Evolutionary conservation across 345 rosid species (phyloP).

Genomic region (Eucalyptus sideroxylon): DNA sequence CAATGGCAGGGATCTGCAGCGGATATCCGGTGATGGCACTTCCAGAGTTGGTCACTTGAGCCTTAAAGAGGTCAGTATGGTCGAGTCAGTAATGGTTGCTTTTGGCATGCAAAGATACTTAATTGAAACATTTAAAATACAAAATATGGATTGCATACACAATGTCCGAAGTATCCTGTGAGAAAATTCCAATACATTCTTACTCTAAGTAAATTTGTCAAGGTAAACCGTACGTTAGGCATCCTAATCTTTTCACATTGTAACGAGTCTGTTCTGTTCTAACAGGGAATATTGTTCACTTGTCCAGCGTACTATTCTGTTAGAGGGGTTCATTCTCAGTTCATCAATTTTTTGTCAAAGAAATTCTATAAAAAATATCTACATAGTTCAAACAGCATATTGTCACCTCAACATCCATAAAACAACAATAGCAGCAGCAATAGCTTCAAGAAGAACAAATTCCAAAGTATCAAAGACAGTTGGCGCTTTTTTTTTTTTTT

Average conservation of each 20-base stretch:
- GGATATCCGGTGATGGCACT: constrained; percentile 57
- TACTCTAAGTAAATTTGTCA: neutral
- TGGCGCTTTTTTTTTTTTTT: neutral
- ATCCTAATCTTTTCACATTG: neutral
- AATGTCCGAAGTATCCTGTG: neutral
- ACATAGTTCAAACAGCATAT: neutral
- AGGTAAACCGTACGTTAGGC: neutral
- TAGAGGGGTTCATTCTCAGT: neutral
- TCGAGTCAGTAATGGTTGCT: neutral
- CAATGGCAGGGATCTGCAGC: constrained; percentile 95
- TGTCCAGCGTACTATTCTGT: neutral
- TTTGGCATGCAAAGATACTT: neutral
- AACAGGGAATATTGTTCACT: neutral
- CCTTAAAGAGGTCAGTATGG: constrained; percentile 55
- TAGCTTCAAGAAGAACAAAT: neutral
- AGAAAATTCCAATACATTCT: neutral
- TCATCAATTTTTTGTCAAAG: neutral
- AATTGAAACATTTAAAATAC: neutral
- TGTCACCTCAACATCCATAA: neutral
- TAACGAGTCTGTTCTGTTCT: neutral
- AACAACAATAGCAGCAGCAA: neutral
- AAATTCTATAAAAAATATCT: neutral
- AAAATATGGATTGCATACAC: neutral
- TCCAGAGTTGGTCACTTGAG: constrained; percentile 63
- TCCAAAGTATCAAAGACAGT: neutral